phyloP scores from a whole-genome alignment of 2,329 filamentous ascomycete genomes.

The Thelonectria rubi region DNA sequence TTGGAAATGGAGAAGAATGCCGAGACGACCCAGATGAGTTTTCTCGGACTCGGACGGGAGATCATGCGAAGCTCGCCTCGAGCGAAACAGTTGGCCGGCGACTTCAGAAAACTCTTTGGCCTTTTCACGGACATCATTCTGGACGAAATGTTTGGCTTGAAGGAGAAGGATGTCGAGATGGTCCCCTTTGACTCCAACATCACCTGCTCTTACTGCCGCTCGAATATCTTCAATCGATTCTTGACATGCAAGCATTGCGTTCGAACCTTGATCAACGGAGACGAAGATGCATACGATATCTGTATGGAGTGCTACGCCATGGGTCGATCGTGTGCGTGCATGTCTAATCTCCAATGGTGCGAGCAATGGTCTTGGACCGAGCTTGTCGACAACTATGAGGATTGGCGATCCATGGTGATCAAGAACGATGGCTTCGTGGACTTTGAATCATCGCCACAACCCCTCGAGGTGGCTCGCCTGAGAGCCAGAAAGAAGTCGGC shows the following conservation, averaged over 20 bases:
- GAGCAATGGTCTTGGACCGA: slow-evolving; percentile 92
- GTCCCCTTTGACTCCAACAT: slow-evolving; percentile 89
- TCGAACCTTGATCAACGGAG: slow-evolving; percentile 69
- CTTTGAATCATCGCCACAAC: slow-evolving; percentile 71
- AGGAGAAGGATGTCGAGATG: slow-evolving; percentile 77
- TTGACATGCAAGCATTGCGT: slow-evolving; percentile 90
- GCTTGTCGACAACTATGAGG: slow-evolving; percentile 79
- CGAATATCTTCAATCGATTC: slow-evolving; percentile 97
- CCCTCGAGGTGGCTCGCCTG: slow-evolving; percentile 75
- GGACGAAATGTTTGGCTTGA: slow-evolving; percentile 83
- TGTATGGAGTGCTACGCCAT: slow-evolving; percentile 99
- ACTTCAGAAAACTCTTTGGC: slow-evolving; percentile 82
- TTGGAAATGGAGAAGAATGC: slow-evolving; percentile 60
- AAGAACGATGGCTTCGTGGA: slow-evolving; percentile 74
- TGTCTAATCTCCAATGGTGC: slow-evolving; percentile 87
- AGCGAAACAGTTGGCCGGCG: slow-evolving; percentile 76
- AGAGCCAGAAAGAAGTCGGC: slow-evolving; percentile 78
- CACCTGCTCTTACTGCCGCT: slow-evolving; percentile 93
- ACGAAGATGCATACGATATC: slow-evolving; percentile 89
- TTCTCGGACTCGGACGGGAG: slow-evolving; percentile 59
- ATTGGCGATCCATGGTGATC: slow-evolving; percentile 82
- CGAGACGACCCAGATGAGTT: slow-evolving; percentile 55
- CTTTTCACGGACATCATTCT: slow-evolving; percentile 83
- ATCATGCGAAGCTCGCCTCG: slow-evolving; percentile 53
- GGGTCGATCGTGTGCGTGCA: slow-evolving; percentile 90